Base-by-base conservation (phyloP, 306 rosid species). In the Cucurbita pepo region DNA sequence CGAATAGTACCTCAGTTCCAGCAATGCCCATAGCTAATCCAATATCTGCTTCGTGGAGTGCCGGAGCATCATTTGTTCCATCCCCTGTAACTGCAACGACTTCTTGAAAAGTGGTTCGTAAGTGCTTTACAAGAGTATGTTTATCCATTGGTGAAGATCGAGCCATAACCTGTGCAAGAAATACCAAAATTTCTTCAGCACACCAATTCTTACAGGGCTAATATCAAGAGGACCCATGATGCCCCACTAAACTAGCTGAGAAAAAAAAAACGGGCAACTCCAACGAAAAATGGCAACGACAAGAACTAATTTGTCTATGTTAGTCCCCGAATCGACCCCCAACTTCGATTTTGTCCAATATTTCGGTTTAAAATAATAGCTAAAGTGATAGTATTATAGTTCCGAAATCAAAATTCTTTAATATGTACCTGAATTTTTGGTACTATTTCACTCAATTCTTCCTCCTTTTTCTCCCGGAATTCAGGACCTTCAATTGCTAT, bases 21-120 rank as follows among this genome's bases (percentile, higher is more conserved):
- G 98, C 83, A 75, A 94, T 94, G 79, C 96, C 99, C 99, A 94
- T 94, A 79, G 99, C 99, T 76, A 94, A 88, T 73, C 99, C 99
- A 79, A 94, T 91, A 80, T 94, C 99, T 75, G 97, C 99, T 91
- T 94, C 99, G 74, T 94, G 99, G 75, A 94, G 99, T 13, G 99
- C 99, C 6, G 99, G 99, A 67, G 99, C 97, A 76, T 94, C 99
- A 64, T 94, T 94, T 70, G 99, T 90, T 79, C 99, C 99, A 72
- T 94, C 99, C 56, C 99, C 99, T 10, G 99, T 94, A 74, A 91
- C 99, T 55, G 97, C 90, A 73, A 94, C 99, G 75, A 94, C 97
- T 69, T 94, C 99, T 86, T 85, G 81, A 58, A 94, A 89, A 76
- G 95, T 94, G 65, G 97, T 94, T 69, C 96, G 80, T 30, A 94